These are phyloP conservation scores for Plantago major DNA, from an alignment of 257 asterid species.

Conservation along the genomic window DNA sequence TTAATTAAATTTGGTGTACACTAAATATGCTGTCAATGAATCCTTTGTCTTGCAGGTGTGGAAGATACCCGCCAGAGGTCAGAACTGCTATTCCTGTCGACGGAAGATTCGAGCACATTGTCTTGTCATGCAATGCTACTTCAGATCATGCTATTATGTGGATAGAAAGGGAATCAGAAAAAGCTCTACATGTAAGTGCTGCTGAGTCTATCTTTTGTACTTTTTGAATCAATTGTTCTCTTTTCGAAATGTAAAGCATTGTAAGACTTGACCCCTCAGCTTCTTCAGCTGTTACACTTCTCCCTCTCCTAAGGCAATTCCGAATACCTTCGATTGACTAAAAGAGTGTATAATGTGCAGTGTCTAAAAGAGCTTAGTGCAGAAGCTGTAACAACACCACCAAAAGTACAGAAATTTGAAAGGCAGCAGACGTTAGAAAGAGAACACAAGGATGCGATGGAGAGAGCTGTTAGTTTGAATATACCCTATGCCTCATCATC, in stretches of 20 bases:
- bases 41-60: slow-evolving; percentile 49
- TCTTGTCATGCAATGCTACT: slow-evolving; percentile 82
- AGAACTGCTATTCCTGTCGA: slow-evolving; percentile 98
- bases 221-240: not conserved
- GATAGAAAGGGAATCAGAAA: slow-evolving; percentile 83
- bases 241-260: too few species aligned
- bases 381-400: slow-evolving; percentile 52
- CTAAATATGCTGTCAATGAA: too few species aligned
- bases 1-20: too few species aligned
- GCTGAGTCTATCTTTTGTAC: not conserved
- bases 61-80: slow-evolving; percentile 91
- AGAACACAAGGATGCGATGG: slow-evolving; percentile 89
- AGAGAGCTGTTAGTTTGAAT: slow-evolving; percentile 84
- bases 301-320: too few species aligned
- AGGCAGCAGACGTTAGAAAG: slow-evolving; percentile 64
- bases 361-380: slow-evolving; percentile 39
- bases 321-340: not conserved
- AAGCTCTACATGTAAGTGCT: slow-evolving; percentile 65
- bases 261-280: too few species aligned
- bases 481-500: slow-evolving; percentile 68
- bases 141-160: slow-evolving; percentile 92
- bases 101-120: slow-evolving; percentile 95
- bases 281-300: too few species aligned
- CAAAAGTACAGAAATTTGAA: slow-evolving; percentile 51
- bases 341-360: slow-evolving; percentile 33